These are phyloP conservation scores for Gossypium lobatum DNA, from an alignment of 441 rosid species.

Conservation along the genomic window DNA sequence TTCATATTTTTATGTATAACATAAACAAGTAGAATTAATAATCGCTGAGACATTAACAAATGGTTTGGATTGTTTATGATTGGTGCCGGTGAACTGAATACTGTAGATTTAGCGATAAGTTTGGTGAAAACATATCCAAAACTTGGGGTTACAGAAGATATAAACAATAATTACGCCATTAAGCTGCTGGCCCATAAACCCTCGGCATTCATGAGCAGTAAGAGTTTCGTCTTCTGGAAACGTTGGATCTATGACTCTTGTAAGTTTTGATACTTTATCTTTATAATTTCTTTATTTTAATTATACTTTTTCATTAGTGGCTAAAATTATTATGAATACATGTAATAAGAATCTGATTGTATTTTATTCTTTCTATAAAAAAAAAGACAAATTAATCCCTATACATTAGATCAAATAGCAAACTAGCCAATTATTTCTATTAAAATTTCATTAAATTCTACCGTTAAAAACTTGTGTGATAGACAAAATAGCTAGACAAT, in stretches of 20 bases:
- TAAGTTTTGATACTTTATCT: neutral
- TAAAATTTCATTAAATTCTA: no score
- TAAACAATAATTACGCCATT: constrained; percentile 8
- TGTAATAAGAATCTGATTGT: no score
- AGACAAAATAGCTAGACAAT: neutral
- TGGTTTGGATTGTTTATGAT: neutral
- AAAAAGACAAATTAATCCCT: no score
- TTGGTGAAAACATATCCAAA: neutral
- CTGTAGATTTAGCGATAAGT: neutral
- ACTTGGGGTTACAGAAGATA: constrained; percentile 10
- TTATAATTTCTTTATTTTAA: neutral
- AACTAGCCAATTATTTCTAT: neutral
- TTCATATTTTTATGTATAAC: neutral
- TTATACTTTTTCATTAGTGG: neutral
- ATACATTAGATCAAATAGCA: no score
- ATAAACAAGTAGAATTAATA: neutral
- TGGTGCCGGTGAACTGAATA: neutral
- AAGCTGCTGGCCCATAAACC: constrained; percentile 13
- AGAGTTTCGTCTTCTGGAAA: constrained; percentile 8
- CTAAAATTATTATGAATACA: neutral
- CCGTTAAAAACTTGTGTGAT: neutral
- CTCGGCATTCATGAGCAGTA: constrained; percentile 7
- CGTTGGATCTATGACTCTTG: constrained; percentile 10
- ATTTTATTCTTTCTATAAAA: no score
- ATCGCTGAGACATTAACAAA: no score